Evolutionary conservation across 1,284 basidiomycete species (phyloP), one percentile per base, ranked within the genome.

Genomic region (Austroboletus novae-zelandiae): DNA sequence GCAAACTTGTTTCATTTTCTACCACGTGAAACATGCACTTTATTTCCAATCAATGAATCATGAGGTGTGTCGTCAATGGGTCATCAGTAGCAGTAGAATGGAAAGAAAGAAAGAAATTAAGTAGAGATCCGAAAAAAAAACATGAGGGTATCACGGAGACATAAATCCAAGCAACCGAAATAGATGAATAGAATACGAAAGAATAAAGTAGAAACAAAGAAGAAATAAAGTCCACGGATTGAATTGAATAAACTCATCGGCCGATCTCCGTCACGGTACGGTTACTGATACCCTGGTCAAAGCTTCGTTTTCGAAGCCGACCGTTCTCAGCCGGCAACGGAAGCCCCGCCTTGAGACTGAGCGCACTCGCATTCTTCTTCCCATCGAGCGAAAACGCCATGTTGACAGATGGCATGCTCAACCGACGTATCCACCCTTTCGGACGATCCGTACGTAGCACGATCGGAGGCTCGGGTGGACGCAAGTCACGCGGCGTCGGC

Each of bases 381-480:
- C 67, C 70, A 50, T 78, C 75, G 27, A 74, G 63, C 8, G 73
- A 75, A 59, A 86, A 81, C 18, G 80, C 76, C 18, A 74, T 70
- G 43, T 79, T 72, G 25, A 82, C 77, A 2, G 78, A 79, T 2
- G 87, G 86, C 85, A 89, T 87, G 58, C 87, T 90, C 51, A 90
- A 64, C 48, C 87, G 72, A 35, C 85, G 71, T 55, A 89, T 86
- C 87, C 88, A 90, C 0, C 84, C 78, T 57, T 79, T 85, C 9
- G 80, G 75, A 57, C 84, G 86, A 57, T 83, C 79, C 23, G 69
- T 72, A 11, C 74, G 75, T 23, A 76, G 64, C 11, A 60, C 51
- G 40, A 74, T 71, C 1, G 76, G 74, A 20, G 73, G 67, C 40
- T 71, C 72, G 4, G 71, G 72, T 13, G 76, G 74, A 18, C 74